Evolutionary conservation across 2,329 filamentous ascomycete genomes (phyloP).

Genomic region (Phaeoacremonium minimum): DNA sequence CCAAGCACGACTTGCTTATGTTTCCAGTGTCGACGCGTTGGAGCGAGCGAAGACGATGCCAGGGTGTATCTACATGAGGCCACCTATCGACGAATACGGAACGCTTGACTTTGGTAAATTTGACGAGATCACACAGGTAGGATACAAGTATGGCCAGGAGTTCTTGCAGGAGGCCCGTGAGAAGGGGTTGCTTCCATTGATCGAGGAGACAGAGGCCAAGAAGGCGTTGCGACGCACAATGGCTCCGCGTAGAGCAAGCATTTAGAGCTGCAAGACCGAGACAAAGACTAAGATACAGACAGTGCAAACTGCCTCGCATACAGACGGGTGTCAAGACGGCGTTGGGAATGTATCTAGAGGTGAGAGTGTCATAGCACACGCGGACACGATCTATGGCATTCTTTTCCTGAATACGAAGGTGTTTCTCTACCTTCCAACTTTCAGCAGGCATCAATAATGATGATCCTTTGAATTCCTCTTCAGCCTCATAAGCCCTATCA

Average conservation of each 20-base stretch:
- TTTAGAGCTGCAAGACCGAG: constrained; percentile 38
- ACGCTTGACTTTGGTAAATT: constrained; percentile 97
- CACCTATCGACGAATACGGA: constrained; percentile 88
- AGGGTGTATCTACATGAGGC: constrained; percentile 94
- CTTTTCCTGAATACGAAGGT: too few species aligned
- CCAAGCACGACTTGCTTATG: constrained; percentile 89
- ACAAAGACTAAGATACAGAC: too few species aligned
- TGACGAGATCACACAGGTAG: constrained; percentile 90
- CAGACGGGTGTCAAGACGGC: too few species aligned
- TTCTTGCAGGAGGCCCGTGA: constrained; percentile 74
- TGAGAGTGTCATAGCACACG: too few species aligned
- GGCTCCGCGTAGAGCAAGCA: constrained; percentile 75
- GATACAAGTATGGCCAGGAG: constrained; percentile 79
- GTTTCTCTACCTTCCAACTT: too few species aligned
- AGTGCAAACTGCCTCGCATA: too few species aligned
- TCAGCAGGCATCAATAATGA: too few species aligned
- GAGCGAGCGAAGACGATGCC: constrained; percentile 88
- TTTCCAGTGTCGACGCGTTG: constrained; percentile 88
- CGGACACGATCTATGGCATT: too few species aligned
- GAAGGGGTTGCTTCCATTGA: constrained; percentile 67
- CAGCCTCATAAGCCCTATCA: too few species aligned
- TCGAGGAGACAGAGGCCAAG: constrained; percentile 72
- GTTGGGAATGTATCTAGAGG: too few species aligned
- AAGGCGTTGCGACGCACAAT: constrained; percentile 72
- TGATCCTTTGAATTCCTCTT: too few species aligned